These are phyloP conservation scores for Pestalotiopsis sp. DNA, from an alignment of 2,329 filamentous ascomycete species.

Conservation along the genomic window DNA sequence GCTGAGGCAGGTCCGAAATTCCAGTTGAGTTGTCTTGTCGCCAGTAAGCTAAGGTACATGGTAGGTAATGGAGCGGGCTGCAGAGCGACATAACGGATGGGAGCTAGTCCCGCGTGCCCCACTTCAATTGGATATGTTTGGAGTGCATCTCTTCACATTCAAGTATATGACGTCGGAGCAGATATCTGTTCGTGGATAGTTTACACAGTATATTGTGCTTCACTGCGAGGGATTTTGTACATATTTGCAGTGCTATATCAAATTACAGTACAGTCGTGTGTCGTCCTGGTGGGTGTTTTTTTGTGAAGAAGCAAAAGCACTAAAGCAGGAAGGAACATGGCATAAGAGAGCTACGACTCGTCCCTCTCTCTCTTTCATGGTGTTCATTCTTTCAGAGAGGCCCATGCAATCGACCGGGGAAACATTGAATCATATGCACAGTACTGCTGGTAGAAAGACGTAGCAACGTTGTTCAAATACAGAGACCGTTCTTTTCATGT, in stretches of 20 bases:
- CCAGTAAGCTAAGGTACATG: not conserved
- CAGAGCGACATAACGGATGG: not conserved
- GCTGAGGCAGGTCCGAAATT: not conserved
- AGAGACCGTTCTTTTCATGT: conserved; percentile 8
- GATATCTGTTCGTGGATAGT: not conserved
- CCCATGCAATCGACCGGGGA: not conserved
- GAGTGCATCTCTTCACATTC: not conserved
- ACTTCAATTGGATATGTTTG: not conserved
- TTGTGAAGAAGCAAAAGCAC: too few species aligned
- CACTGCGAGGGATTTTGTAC: too few species aligned
- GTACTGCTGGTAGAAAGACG: not conserved
- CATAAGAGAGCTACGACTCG: not conserved
- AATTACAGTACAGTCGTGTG: too few species aligned
- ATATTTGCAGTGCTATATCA: too few species aligned
- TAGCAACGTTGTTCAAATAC: too few species aligned
- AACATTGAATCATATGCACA: not conserved
- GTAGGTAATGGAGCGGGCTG: not conserved
- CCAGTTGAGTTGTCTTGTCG: not conserved
- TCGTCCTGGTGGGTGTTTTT: too few species aligned
- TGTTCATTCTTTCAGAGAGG: not conserved
- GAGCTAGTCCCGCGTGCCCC: not conserved
- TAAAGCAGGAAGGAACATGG: too few species aligned
- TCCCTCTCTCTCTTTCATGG: not conserved
- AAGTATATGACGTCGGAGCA: not conserved
- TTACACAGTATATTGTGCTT: too few species aligned